phyloP scores from a whole-genome alignment of 371 early-diverging fungal genomes.

The Capillidium rhysosporum region DNA sequence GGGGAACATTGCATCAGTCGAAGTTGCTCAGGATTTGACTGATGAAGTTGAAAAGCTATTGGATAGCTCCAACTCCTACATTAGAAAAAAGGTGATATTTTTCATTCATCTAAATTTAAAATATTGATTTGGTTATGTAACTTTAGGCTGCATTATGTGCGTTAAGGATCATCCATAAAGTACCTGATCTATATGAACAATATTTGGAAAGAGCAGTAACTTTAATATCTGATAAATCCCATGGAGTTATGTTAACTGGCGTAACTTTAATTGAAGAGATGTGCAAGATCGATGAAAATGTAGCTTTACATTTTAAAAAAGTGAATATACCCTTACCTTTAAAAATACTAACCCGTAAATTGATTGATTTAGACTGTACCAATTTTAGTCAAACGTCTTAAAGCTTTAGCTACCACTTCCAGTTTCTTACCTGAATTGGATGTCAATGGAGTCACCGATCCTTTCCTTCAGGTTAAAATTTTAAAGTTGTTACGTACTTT shows the following conservation, averaged over 20 bases:
- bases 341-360: not conserved
- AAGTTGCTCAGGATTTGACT: slow-evolving; percentile 87
- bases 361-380: slow-evolving; percentile 38
- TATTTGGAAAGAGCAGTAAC: slow-evolving; percentile 50
- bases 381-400: slow-evolving; percentile 66
- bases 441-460: slow-evolving; percentile 89
- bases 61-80: slow-evolving; percentile 75
- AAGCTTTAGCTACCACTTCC: slow-evolving; percentile 53
- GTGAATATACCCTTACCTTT: slow-evolving; percentile 14
- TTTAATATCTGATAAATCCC: slow-evolving; percentile 79
- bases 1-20: slow-evolving; percentile 84
- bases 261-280: slow-evolving; percentile 81
- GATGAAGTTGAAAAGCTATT: slow-evolving; percentile 85
- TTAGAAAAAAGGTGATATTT: slow-evolving; percentile 73
- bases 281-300: slow-evolving; percentile 48
- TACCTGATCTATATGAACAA: slow-evolving; percentile 79
- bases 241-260: slow-evolving; percentile 85
- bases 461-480: slow-evolving; percentile 92
- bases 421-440: slow-evolving; percentile 91
- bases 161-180: slow-evolving; percentile 72
- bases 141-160: slow-evolving; percentile 79
- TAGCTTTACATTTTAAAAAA: slow-evolving; percentile 41
- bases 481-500: slow-evolving; percentile 73
- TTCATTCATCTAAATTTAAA: not conserved
- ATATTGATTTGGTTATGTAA: not conserved